These are phyloP conservation scores for Flagelloscypha sp. DNA, from an alignment of 768 basidiomycete genomes.

Conservation along the genomic window DNA sequence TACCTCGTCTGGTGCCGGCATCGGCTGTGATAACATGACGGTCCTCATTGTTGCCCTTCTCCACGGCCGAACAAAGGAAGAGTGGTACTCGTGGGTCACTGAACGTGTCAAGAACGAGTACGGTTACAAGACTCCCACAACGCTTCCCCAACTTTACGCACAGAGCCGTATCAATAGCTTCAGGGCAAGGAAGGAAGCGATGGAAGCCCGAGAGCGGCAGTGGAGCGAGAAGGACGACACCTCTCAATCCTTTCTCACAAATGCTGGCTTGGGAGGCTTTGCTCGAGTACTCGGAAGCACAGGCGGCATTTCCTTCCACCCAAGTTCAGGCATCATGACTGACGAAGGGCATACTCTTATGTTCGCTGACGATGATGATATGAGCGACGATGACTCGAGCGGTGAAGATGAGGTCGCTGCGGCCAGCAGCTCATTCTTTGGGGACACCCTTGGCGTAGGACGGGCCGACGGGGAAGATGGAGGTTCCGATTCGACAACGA, in stretches of 20 bases:
- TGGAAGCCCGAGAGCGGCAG: slow-evolving; percentile 38
- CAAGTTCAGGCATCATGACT: slow-evolving; percentile 41
- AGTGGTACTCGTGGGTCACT: slow-evolving; percentile 88
- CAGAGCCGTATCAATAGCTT: slow-evolving; percentile 54
- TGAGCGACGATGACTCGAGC: slow-evolving; percentile 55
- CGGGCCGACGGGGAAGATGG: too few relatives aligned
- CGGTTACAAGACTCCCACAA: slow-evolving; percentile 71
- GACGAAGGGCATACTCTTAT: slow-evolving; percentile 46
- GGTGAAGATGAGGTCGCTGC: slow-evolving; percentile 38
- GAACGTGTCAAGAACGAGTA: slow-evolving; percentile 69
- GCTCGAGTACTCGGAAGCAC: slow-evolving; percentile 48
- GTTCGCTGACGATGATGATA: slow-evolving; percentile 60
- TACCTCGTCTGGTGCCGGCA: slow-evolving; percentile 80
- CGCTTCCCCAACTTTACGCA: slow-evolving; percentile 71
- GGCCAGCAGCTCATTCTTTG: slow-evolving; percentile 36
- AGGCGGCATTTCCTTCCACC: slow-evolving; percentile 62
- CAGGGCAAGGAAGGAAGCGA: slow-evolving; percentile 52
- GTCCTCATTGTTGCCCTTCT: slow-evolving; percentile 84
- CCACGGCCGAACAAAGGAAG: slow-evolving; percentile 77
- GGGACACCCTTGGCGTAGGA: slow-evolving; percentile 37
- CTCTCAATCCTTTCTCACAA: slow-evolving; percentile 22
- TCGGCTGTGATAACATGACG: slow-evolving; percentile 99
- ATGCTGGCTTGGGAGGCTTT: slow-evolving; percentile 36
- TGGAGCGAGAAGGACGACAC: slow-evolving; percentile 24
- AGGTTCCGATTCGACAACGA: slow-evolving; percentile 44